phyloP scores from a whole-genome alignment of 257 asterid species.

The Penstemon davidsonii region DNA sequence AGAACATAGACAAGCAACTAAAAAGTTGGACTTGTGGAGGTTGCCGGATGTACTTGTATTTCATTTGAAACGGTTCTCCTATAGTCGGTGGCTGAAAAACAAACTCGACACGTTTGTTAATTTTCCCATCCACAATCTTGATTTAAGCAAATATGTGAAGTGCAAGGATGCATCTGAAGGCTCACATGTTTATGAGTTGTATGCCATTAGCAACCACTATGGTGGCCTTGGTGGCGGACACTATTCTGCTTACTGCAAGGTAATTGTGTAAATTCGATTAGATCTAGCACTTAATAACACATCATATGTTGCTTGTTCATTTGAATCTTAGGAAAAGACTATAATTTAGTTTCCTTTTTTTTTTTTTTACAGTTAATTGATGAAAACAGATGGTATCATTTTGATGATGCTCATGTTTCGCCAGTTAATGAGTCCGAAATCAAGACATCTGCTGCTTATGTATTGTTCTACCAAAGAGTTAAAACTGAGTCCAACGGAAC shows the following conservation, averaged over 20 bases:
- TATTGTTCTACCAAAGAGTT: constrained; percentile 84
- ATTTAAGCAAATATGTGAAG: constrained; percentile 76
- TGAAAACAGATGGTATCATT: constrained; percentile 82
- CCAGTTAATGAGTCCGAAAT: constrained; percentile 69
- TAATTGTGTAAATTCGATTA: constrained; percentile 23
- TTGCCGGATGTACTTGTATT: constrained; percentile 85
- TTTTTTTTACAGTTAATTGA: constrained; percentile 60
- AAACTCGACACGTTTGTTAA: constrained; percentile 89
- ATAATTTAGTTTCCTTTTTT: too few species aligned
- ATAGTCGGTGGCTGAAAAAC: constrained; percentile 86
- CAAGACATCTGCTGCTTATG: constrained; percentile 90
- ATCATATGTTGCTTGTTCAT: neutral
- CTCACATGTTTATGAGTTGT: constrained; percentile 72
- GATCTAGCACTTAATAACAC: too few species aligned
- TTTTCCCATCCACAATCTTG: constrained; percentile 80
- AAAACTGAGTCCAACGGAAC: constrained; percentile 33
- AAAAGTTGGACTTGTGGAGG: constrained; percentile 94
- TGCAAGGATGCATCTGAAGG: constrained; percentile 59
- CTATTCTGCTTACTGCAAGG: constrained; percentile 97
- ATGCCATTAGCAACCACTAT: constrained; percentile 93
- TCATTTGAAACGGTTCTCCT: constrained; percentile 90
- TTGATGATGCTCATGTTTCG: constrained; percentile 83
- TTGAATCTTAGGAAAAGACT: too few species aligned
- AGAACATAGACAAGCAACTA: constrained; percentile 93
- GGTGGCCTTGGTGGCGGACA: constrained; percentile 99